Evolutionary conservation across 345 rosid species (phyloP), one percentile per base, ranked within the genome.

Genomic region (Melaleuca alternifolia): DNA sequence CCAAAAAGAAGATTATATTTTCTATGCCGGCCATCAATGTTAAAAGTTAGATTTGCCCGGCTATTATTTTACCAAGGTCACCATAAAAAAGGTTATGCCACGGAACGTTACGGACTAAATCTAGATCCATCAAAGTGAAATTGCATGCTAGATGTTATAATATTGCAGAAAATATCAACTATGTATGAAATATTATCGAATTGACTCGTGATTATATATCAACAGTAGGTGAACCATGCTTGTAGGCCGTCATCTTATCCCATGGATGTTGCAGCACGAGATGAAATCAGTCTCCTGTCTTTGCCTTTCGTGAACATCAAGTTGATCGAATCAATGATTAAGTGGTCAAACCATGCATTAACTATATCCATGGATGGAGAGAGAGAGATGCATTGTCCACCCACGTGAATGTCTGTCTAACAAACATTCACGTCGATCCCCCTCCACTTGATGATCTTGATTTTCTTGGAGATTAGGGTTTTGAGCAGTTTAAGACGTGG

Each of bases 381-480:
- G 46, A 53, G 37, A 15, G 54, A 83, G 81, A 71, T 18, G 48
- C 48, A 20, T 37, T 10, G 48, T 10, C 6, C 81, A 37, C 48
- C 81, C 79, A 85, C 88, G 90, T 88, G 92, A 89, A 92, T 90
- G 90, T 91, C 85, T 88, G 91, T 88, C 53, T 81, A 85, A 89
- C 93, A 89, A 88, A 88, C 93, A 91, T 92, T 92, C 94, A 90
- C 87, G 84, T 75, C 82, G 88, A 62, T 56, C 30, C 51, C 15
- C 30, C 33, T 23, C 84, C 84, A 23, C 33, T 82, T 9, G 30
- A 48, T 48, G 52, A 46, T 82, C 51, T 82, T 82, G 33, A 24
- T 82, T 81, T 24, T 50, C 11, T 48, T 51, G 84, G 33, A 71
- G 46, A 48, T 85, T 61, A 87, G 90, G 90, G 90, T 84, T 91